Evolutionary conservation across 495 filamentous ascomycete species (phyloP), one percentile per base, ranked within the genome.

Genomic region (Copromyces sp.): DNA sequence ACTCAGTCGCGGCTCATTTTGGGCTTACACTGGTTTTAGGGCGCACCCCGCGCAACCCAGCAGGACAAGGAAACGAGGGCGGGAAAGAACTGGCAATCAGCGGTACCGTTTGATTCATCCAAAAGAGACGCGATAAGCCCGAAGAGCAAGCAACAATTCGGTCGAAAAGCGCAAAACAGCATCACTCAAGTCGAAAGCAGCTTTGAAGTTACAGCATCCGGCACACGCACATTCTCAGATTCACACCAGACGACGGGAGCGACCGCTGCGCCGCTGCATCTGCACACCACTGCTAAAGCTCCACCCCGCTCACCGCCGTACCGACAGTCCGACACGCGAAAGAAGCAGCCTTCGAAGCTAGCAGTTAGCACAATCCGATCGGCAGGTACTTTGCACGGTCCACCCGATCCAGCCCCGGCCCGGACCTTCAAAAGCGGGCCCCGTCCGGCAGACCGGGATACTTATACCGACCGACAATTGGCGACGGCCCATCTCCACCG

Each of bases 401-500:
- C 37, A 24, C 68, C 38, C n/a, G 9, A 9, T 3, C 59, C 32
- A 53, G 24, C 7, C 32, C 53, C 69, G 69, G 40, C 69, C 42
- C 69, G 69, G 69, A 65, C 29, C 53, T 65, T 17, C 29, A 35
- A 65, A 65, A 65, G 53, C 53, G 53, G 53, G 32, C 14, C 53
- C 53, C 53, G 53, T 61, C 24, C 47, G 69, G 39, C 32, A 41
- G 69, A 70, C 39, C 32, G 38, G 39, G 24, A n/a, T 44, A 44
- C 29, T n/a, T 17, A 24, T 2, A 44, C 41, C 40, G 29, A 16
- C 40, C 29, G 32, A 42, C 29, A 37, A 38, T 53, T 38, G n/a
- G 68, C 17, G 29, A 39, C 70, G 35, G 38, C 72, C n/a, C 53
- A 71, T 37, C 70, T 71, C 29, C 72, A 73, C 69, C 37, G 24